phyloP scores from a whole-genome alignment of 2,329 filamentous ascomycete genomes.

The Teratosphaeria destructans region DNA sequence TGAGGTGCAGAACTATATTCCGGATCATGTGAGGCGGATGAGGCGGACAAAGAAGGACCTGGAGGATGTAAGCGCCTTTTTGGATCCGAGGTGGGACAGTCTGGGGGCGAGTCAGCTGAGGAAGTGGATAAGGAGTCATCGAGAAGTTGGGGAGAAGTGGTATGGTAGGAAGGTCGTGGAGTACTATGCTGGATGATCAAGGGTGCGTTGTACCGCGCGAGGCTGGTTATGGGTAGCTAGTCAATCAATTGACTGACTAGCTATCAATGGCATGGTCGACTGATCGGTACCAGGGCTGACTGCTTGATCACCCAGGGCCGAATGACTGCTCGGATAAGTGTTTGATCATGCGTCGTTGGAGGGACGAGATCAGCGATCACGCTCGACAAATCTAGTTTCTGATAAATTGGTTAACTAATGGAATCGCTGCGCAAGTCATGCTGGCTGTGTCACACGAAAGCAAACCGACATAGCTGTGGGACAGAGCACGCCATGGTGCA shows the following conservation, averaged over 20 bases:
- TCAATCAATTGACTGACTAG: too few relatives aligned
- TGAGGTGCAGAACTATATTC: constrained; percentile 29
- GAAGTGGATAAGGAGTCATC: constrained; percentile 27
- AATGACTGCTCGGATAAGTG: too few relatives aligned
- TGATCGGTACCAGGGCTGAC: too few relatives aligned
- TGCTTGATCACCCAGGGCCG: too few relatives aligned
- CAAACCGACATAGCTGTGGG: not conserved
- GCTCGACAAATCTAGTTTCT: too few relatives aligned
- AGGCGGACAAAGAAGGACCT: constrained; percentile 7
- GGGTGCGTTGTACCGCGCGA: too few relatives aligned
- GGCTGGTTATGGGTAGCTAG: too few relatives aligned
- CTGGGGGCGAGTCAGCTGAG: constrained; percentile 30
- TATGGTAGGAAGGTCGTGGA: constrained; percentile 24
- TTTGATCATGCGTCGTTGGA: too few relatives aligned
- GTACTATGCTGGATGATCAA: constrained; percentile 6
- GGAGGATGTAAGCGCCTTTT: constrained; percentile 11
- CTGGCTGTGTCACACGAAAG: not conserved
- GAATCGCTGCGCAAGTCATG: not conserved
- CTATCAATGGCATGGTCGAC: too few relatives aligned
- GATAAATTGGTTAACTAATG: too few relatives aligned
- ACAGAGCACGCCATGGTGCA: not conserved
- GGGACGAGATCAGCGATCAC: too few relatives aligned
- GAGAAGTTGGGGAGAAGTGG: constrained; percentile 27
- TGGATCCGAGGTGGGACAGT: constrained; percentile 24
- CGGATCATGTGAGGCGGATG: constrained; percentile 15